Conservation (phyloP, 805 yeast species). For the Hanseniaspora nectarophila region DNA sequence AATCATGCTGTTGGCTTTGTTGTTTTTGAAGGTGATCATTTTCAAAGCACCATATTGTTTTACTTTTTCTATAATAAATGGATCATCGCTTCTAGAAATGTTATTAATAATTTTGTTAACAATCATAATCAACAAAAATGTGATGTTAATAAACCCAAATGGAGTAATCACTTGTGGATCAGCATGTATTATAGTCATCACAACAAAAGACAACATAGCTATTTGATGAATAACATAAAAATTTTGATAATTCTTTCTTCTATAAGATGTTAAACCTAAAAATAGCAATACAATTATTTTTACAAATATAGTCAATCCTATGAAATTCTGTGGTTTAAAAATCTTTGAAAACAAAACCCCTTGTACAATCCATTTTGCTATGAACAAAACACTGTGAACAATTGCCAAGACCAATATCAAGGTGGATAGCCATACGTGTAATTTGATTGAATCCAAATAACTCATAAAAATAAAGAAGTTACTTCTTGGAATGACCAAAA, state of each 20-base stretch:
- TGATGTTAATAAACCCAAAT: constrained; percentile 21
- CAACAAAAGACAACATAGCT: constrained; percentile 36
- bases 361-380: constrained; percentile 37
- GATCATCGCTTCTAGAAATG: constrained; percentile 5
- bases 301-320: constrained; percentile 40
- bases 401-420: constrained; percentile 36
- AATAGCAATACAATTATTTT: constrained; percentile 31
- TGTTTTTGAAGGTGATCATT: constrained; percentile 14
- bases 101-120: constrained; percentile 6
- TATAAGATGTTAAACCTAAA: constrained; percentile 34
- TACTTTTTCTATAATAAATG: constrained; percentile 6
- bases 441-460: constrained; percentile 42
- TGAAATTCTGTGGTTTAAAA: constrained; percentile 31
- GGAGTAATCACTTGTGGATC: constrained; percentile 50
- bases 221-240: constrained; percentile 51
- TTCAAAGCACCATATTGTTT: constrained; percentile 17
- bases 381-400: constrained; percentile 44
- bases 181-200: constrained; percentile 47
- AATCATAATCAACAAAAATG: constrained; percentile 17
- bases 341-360: constrained; percentile 29
- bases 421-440: constrained; percentile 67
- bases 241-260: constrained; percentile 38
- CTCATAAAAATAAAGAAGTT: constrained; percentile 31
- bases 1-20: constrained; percentile 18
- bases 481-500: constrained; percentile 48